These are phyloP conservation scores for Starmerella floricola DNA, from an alignment of 805 yeast genomes.

Conservation along the genomic window DNA sequence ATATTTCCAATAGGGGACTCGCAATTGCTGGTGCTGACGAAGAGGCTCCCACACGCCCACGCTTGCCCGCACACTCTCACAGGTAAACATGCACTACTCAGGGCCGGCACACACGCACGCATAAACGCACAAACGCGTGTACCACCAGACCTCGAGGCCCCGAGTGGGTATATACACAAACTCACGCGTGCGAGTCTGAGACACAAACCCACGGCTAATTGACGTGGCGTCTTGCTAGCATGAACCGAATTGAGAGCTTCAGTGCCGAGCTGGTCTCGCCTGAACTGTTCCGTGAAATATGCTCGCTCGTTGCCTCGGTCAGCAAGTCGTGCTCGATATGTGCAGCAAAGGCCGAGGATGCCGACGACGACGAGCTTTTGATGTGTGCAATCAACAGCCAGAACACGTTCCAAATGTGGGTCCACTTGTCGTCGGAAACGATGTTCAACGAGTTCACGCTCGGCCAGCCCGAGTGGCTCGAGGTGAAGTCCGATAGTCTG, in stretches of 20 bases:
- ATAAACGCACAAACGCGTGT: no score
- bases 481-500: conserved; percentile 29
- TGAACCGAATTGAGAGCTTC: conserved; percentile 15
- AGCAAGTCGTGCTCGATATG: conserved; percentile 10
- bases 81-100: no score
- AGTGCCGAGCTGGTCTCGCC: conserved; percentile 13
- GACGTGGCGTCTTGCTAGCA: conserved; percentile 7
- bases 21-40: not conserved
- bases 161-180: no score
- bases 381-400: conserved; percentile 8
- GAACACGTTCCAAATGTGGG: conserved; percentile 20
- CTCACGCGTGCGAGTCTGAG: no score
- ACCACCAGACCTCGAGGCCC: no score
- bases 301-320: conserved; percentile 13
- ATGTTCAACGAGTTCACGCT: conserved; percentile 10
- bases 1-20: no score
- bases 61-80: no score
- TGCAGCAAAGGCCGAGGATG: not conserved
- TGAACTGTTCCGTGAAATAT: conserved; percentile 16
- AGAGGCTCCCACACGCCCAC: no score
- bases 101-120: no score
- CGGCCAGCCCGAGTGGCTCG: conserved; percentile 9
- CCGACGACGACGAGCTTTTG: conserved; percentile 6
- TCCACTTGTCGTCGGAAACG: conserved; percentile 13
- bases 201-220: conserved; percentile 4